Percentiles rank a stretch among this genome's conserved stretches.
Conservation (phyloP, 2,329 filamentous ascomycete species). For the Paracamarosporium sp. region DNA sequence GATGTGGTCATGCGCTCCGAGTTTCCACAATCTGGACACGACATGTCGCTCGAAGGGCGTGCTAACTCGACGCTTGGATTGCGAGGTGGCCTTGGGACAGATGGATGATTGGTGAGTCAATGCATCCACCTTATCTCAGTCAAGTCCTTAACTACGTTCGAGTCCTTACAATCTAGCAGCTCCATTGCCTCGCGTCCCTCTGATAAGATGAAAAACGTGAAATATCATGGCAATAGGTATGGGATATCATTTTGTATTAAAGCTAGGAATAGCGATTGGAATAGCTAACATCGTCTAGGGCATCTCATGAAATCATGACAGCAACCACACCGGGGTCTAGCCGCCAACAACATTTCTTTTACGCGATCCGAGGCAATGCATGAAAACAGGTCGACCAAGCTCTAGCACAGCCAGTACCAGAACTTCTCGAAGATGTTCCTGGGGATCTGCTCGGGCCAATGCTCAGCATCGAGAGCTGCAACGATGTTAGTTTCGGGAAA, state of each 20-base stretch:
- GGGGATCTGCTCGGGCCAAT: constrained; percentile 52
- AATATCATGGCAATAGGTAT: not conserved
- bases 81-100: not conserved
- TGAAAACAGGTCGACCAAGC: not conserved
- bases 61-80: not conserved
- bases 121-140: no score
- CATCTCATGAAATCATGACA: not conserved
- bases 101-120: no score
- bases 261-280: not conserved
- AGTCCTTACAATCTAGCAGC: no score
- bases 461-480: constrained; percentile 52
- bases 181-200: no score
- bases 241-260: not conserved
- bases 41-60: not conserved
- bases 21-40: not conserved
- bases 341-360: not conserved
- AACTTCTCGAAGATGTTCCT: constrained; percentile 55
- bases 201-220: no score
- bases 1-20: not conserved
- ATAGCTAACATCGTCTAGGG: not conserved
- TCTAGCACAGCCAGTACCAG: constrained; percentile 57
- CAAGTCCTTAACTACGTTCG: no score
- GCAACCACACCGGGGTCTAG: not conserved
- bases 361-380: not conserved
- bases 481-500: not conserved